These are phyloP conservation scores for Mortierella sp. DNA, from an alignment of 371 early-diverging fungal species.

Conservation along the genomic window DNA sequence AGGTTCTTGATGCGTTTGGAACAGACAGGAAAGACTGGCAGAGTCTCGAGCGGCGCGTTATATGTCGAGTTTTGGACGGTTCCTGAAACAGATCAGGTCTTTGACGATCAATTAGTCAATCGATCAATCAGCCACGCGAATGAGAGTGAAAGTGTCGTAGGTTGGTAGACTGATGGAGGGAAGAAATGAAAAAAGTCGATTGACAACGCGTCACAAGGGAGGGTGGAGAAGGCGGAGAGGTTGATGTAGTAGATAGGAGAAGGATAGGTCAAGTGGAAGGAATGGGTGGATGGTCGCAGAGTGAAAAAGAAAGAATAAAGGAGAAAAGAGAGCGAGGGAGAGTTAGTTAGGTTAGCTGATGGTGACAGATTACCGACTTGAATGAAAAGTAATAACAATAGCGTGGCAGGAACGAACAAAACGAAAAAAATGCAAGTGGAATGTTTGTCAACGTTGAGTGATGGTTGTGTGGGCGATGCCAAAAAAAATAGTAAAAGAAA, in stretches of 20 bases:
- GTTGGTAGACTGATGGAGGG: background rate
- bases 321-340: background rate
- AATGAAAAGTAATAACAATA: background rate
- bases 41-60: background rate
- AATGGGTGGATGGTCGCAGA: background rate
- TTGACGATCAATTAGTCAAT: background rate
- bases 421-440: conserved; percentile 1
- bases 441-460: background rate
- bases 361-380: background rate
- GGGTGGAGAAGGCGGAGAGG: background rate
- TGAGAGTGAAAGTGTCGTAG: background rate
- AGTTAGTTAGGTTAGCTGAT: background rate
- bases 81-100: conserved; percentile 2
- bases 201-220: background rate
- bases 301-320: background rate
- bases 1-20: background rate
- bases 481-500: background rate
- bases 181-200: background rate
- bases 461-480: background rate
- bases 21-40: background rate
- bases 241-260: too few species aligned
- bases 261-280: background rate
- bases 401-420: background rate
- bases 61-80: background rate
- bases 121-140: background rate